A percentile compares a stretch with the other conserved stretches of the same genome.
These are phyloP conservation scores for Fraxinus albicans DNA, from an alignment of 305 asterid genomes.

Conservation along the genomic window DNA sequence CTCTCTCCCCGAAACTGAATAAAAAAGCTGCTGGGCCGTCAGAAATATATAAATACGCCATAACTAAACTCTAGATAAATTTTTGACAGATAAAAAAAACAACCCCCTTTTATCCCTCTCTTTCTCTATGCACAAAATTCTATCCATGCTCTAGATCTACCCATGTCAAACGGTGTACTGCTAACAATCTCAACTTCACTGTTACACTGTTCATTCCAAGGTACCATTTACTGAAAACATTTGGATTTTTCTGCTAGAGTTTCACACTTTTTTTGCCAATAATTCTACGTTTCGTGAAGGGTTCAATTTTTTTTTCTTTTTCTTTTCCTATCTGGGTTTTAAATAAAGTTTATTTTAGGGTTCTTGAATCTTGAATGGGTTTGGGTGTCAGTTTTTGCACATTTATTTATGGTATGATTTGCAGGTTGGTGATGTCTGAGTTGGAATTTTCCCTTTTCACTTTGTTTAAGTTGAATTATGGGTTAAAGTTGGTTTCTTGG, in stretches of 20 bases:
- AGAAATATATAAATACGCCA: constrained; percentile 30
- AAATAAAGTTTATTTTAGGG: constrained; percentile 12
- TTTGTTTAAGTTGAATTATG: constrained; percentile 30
- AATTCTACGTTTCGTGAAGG: background rate
- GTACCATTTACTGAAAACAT: constrained; percentile 25
- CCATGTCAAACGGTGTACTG: constrained; percentile 32
- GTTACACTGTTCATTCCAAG: constrained; percentile 31
- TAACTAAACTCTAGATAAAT: constrained; percentile 22
- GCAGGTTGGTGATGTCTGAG: constrained; percentile 21
- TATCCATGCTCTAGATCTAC: constrained; percentile 79
- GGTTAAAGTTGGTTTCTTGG: constrained; percentile 39
- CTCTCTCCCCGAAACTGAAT: constrained; percentile 21
- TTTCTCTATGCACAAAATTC: constrained; percentile 18
- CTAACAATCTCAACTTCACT: constrained; percentile 26
- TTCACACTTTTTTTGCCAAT: constrained; percentile 11
- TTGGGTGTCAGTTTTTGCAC: constrained; percentile 20
- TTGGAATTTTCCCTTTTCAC: constrained; percentile 23
- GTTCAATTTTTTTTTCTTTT: background rate
- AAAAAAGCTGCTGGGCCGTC: constrained; percentile 41
- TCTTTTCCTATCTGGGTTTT: background rate
- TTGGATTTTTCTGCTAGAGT: constrained; percentile 25
- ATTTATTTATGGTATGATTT: constrained; percentile 10
- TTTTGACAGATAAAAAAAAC: constrained; percentile 24
- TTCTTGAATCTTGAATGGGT: constrained; percentile 17
- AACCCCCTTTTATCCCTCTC: constrained; percentile 21